Percentiles rank a stretch among this genome's conserved stretches.
phyloP scores from a whole-genome alignment of 257 asterid genomes.

The Salvia hispanica region DNA sequence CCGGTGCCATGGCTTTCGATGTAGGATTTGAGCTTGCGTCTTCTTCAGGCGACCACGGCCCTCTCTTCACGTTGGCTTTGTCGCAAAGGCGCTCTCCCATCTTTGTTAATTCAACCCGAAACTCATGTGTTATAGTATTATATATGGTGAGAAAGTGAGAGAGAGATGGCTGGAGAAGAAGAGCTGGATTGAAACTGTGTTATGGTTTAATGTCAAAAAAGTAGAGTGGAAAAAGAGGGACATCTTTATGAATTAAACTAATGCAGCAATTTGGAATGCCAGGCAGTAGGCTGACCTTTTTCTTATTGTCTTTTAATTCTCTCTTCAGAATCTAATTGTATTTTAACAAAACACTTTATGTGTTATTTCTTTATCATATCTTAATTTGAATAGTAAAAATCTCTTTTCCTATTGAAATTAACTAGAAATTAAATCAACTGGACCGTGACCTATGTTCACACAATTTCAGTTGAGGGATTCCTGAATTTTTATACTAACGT shows the following conservation, averaged over 20 bases:
- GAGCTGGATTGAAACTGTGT: slow-evolving; percentile 32
- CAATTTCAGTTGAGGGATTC: no score
- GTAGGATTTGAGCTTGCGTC: slow-evolving; percentile 39
- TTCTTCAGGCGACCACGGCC: slow-evolving; percentile 51
- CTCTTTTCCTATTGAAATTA: no score
- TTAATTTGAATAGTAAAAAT: no score
- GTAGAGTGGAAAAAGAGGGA: slow-evolving; percentile 36
- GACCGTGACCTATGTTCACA: no score
- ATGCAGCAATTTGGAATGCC: slow-evolving; percentile 37
- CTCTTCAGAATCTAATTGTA: slow-evolving; percentile 37
- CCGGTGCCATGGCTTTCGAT: slow-evolving; percentile 41
- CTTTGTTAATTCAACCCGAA: neutral
- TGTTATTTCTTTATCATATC: no score
- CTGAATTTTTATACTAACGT: no score
- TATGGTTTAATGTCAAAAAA: slow-evolving; percentile 37
- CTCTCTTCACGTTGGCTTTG: slow-evolving; percentile 43
- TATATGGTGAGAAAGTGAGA: slow-evolving; percentile 23
- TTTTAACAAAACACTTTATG: no score
- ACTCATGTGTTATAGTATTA: neutral
- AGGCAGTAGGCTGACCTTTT: slow-evolving; percentile 37
- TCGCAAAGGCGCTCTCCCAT: slow-evolving; percentile 53
- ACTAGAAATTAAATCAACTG: no score
- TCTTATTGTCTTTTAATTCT: slow-evolving; percentile 50
- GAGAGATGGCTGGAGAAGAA: slow-evolving; percentile 49
- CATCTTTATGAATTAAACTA: slow-evolving; percentile 29